phyloP scores from a whole-genome alignment of 768 basidiomycete genomes.

The Cystobasidium onofrii region DNA sequence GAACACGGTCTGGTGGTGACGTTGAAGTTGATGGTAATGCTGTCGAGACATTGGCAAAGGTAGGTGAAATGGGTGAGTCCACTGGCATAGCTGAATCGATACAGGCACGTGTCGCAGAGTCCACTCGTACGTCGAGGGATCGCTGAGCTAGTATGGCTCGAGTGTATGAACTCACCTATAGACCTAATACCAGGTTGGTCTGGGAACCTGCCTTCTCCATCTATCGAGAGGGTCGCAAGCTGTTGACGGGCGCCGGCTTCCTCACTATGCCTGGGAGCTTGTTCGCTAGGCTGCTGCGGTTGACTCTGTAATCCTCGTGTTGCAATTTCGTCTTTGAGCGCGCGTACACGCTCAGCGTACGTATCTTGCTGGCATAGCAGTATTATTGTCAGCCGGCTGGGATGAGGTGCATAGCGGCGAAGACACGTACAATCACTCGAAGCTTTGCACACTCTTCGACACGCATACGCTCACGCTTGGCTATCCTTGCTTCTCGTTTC shows the following conservation, averaged over 20 bases:
- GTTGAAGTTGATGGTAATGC: background rate
- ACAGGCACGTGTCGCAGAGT: background rate
- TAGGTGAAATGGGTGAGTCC: background rate
- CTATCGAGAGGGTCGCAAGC: background rate
- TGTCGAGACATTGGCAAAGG: background rate
- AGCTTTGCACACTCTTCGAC: slow-evolving; percentile 79
- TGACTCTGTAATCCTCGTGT: background rate
- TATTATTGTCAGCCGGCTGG: background rate
- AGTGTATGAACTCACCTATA: too few relatives aligned
- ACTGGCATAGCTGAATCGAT: slow-evolving; percentile 12
- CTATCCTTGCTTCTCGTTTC: slow-evolving; percentile 48
- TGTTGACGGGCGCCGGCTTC: background rate
- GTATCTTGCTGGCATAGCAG: slow-evolving; percentile 70
- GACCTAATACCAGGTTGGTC: too few relatives aligned
- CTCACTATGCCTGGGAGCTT: background rate
- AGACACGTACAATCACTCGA: slow-evolving; percentile 70
- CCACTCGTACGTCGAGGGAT: background rate
- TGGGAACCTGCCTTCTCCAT: background rate
- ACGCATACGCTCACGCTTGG: slow-evolving; percentile 71
- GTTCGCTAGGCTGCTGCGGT: background rate
- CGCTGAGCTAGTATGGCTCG: background rate
- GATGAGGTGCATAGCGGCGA: too few relatives aligned
- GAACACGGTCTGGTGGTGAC: background rate
- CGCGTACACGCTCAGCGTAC: slow-evolving; percentile 88
- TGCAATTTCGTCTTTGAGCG: slow-evolving; percentile 49